Evolutionary conservation across 2,329 filamentous ascomycete species (phyloP).

Genomic region (Fusarium succisae): DNA sequence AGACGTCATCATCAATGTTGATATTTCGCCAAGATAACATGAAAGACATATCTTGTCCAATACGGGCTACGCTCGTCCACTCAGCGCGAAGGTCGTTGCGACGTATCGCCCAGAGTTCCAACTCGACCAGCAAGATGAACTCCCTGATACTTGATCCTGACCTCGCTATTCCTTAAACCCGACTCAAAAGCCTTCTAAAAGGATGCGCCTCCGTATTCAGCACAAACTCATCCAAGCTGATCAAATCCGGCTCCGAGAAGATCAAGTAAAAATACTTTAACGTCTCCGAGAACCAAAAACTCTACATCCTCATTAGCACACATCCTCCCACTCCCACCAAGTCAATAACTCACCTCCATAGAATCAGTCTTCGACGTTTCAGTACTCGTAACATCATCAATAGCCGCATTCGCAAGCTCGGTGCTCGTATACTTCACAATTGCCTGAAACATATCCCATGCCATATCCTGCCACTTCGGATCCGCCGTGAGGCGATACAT

Average conservation of each 20-base stretch:
- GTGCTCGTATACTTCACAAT: constrained; percentile 58
- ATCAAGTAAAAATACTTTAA: constrained; percentile 80
- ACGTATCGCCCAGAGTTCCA: accelerated
- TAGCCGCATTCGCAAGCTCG: constrained; percentile 58
- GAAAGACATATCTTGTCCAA: neutral
- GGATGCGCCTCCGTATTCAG: constrained; percentile 65
- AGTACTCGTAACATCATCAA: constrained; percentile 53
- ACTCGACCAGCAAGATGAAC: neutral
- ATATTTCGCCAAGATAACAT: neutral
- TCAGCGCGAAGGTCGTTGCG: no score
- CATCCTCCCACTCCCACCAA: neutral
- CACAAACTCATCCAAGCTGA: constrained; percentile 75
- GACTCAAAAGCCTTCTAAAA: constrained; percentile 14
- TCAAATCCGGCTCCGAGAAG: constrained; percentile 70
- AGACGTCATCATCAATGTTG: neutral
- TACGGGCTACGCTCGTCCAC: neutral
- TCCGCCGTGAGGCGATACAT: constrained; percentile 62
- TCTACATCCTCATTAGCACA: constrained; percentile 53
- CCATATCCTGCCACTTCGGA: constrained; percentile 57
- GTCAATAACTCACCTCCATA: constrained; percentile 61
- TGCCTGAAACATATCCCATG: constrained; percentile 63
- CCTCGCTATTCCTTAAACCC: accelerated
- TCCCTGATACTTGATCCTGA: no score
- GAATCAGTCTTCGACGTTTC: constrained; percentile 59
- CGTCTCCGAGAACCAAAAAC: constrained; percentile 78